Conservation (phyloP, 768 basidiomycete genomes). For the Russula foetens region DNA sequence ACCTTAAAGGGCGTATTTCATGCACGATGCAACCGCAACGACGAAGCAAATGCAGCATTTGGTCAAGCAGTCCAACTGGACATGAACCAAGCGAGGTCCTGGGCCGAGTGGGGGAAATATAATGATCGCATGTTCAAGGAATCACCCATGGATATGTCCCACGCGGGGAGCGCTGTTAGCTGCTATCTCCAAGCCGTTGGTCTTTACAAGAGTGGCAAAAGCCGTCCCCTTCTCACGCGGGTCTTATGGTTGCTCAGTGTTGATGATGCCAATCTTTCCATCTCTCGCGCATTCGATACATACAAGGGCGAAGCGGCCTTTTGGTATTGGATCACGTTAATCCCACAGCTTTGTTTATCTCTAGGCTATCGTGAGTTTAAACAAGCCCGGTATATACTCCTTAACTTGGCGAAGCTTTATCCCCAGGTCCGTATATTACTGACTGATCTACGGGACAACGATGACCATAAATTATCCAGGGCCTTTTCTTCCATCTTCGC, state of each 20-base stretch:
- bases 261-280: slow-evolving; percentile 67
- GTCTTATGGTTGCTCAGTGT: slow-evolving; percentile 95
- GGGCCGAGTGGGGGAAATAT: slow-evolving; percentile 97
- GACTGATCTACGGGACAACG: not conserved
- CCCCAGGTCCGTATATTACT: slow-evolving; percentile 60
- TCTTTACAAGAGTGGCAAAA: slow-evolving; percentile 88
- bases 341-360: slow-evolving; percentile 88
- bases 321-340: slow-evolving; percentile 99
- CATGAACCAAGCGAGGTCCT: slow-evolving; percentile 89
- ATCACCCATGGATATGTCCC: slow-evolving; percentile 56
- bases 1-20: slow-evolving; percentile 99
- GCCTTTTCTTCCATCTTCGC: slow-evolving; percentile 90
- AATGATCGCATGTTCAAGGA: slow-evolving; percentile 94
- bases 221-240: slow-evolving; percentile 82
- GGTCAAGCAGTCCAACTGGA: slow-evolving; percentile 96
- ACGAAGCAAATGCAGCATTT: slow-evolving; percentile 88
- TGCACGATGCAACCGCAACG: slow-evolving; percentile 72
- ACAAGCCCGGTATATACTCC: slow-evolving; percentile 81
- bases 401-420: slow-evolving; percentile 83
- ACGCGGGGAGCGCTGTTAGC: slow-evolving; percentile 88
- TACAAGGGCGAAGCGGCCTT: slow-evolving; percentile 95
- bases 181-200: slow-evolving; percentile 98
- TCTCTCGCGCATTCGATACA: slow-evolving; percentile 80
- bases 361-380: slow-evolving; percentile 88
- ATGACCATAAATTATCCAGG: slow-evolving; percentile 38